Evolutionary conservation across 2,329 filamentous ascomycete genomes (phyloP).

Genomic region (Colletotrichum camelliae): DNA sequence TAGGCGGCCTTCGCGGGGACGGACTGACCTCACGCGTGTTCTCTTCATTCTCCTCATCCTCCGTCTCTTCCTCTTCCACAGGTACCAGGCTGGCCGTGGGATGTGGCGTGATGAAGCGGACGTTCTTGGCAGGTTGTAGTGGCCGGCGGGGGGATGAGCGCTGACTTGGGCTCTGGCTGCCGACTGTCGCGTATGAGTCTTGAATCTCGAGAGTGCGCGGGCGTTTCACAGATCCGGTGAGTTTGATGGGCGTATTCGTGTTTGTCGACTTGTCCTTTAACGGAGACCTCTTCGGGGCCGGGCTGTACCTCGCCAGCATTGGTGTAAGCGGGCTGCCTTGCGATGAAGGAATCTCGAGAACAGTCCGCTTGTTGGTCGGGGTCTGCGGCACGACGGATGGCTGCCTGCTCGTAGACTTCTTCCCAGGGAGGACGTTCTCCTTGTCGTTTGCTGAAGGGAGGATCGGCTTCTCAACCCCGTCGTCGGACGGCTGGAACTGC

Average conservation of each 20-base stretch:
- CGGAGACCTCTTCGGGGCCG: conserved; percentile 39
- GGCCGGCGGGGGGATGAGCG: conserved; percentile 23
- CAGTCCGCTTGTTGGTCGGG: conserved; percentile 35
- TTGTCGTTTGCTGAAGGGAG: conserved; percentile 45
- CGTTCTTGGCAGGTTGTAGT: conserved; percentile 24
- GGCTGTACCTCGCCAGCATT: conserved; percentile 44
- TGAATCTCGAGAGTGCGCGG: conserved; percentile 44
- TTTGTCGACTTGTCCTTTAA: conserved; percentile 40
- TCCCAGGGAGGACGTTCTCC: conserved; percentile 18
- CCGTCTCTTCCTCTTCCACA: conserved; percentile 3
- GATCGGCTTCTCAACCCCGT: conserved; percentile 35
- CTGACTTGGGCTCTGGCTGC: conserved; percentile 14
- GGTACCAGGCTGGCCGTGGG: conserved; percentile 7
- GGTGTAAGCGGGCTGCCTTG: conserved; percentile 47
- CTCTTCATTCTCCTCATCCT: conserved; percentile 10
- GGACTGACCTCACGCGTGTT: neutral
- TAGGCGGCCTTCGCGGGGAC: conserved; percentile 4
- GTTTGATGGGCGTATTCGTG: conserved; percentile 3
- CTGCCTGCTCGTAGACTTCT: conserved; percentile 30
- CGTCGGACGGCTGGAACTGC: conserved; percentile 43
- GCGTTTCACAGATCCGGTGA: conserved; percentile 23
- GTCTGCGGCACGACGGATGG: conserved; percentile 47
- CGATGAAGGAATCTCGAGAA: conserved; percentile 51
- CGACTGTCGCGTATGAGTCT: conserved; percentile 47
- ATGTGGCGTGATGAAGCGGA: conserved; percentile 22